phyloP scores from a whole-genome alignment of 192 early-diverging fungal genomes.

The Backusella morwellensis region DNA sequence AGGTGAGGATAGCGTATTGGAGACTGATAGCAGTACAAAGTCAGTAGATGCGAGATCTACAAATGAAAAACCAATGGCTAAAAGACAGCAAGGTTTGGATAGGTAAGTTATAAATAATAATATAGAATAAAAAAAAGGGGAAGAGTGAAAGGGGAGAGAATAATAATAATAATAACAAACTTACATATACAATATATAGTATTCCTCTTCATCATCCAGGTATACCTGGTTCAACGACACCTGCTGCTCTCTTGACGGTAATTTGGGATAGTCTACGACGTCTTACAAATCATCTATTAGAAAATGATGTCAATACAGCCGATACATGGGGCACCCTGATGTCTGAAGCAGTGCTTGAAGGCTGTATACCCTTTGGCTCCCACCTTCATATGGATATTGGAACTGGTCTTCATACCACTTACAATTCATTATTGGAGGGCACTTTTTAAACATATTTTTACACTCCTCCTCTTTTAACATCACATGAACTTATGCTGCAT shows the following conservation, averaged over 20 bases:
- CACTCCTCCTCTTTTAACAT: background rate
- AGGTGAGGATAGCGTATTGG: background rate
- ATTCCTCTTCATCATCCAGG: conserved; percentile 39
- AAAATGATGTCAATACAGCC: conserved; percentile 35
- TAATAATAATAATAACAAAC: background rate
- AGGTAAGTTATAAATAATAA: conserved; percentile 12
- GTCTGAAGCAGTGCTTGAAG: conserved; percentile 35
- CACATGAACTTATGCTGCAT: conserved; percentile 5
- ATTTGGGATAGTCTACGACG: conserved; percentile 34
- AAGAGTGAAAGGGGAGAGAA: background rate
- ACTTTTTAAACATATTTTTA: background rate
- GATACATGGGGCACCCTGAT: conserved; percentile 29
- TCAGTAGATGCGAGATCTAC: background rate
- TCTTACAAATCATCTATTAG: conserved; percentile 33
- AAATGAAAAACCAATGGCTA: background rate
- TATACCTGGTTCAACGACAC: conserved; percentile 18
- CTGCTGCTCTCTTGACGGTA: conserved; percentile 26
- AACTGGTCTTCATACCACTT: conserved; percentile 6
- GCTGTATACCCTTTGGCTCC: conserved; percentile 35
- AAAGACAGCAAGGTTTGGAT: background rate
- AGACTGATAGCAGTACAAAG: background rate
- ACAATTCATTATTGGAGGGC: conserved; percentile 11
- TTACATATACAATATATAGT: conserved; percentile 9
- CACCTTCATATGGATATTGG: conserved; percentile 38
- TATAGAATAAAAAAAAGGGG: background rate